phyloP scores from a whole-genome alignment of 352 stramenopile species.

The Pythium biforme region DNA sequence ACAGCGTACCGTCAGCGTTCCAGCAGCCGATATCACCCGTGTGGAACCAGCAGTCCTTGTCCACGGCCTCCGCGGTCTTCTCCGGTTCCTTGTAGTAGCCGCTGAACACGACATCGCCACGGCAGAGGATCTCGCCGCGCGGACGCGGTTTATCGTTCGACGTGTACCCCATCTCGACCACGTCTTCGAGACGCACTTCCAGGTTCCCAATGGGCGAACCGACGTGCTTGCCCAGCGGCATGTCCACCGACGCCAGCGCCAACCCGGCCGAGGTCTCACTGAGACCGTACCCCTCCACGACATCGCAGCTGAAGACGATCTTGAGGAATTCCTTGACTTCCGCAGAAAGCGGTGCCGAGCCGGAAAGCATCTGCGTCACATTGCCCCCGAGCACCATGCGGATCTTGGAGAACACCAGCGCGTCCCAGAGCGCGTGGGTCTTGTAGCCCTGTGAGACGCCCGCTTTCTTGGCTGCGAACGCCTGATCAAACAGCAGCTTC shows the following conservation, averaged over 20 bases:
- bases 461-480: conserved; percentile 53
- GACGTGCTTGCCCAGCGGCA: conserved; percentile 87
- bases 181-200: conserved; percentile 94
- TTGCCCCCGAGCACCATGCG: conserved; percentile 89
- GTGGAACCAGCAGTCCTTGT: conserved; percentile 96
- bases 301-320: conserved; percentile 90
- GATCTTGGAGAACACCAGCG: conserved; percentile 95
- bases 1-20: conserved; percentile 92
- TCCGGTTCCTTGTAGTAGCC: conserved; percentile 94
- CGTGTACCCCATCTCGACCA: conserved; percentile 97
- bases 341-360: conserved; percentile 90
- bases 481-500: conserved; percentile 71
- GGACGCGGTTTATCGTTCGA: conserved; percentile 71
- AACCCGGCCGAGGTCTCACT: conserved; percentile 92
- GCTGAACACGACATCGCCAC: conserved; percentile 76
- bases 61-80: conserved; percentile 90
- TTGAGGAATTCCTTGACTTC: conserved; percentile 97
- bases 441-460: conserved; percentile 53
- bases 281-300: conserved; percentile 96
- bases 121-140: conserved; percentile 66
- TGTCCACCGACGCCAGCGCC: conserved; percentile 57
- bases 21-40: conserved; percentile 96
- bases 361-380: conserved; percentile 89
- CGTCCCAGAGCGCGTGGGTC: conserved; percentile 90
- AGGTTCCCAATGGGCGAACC: conserved; percentile 82